phyloP scores from a whole-genome alignment of 805 yeast genomes.

The Myxozyma geophila region DNA sequence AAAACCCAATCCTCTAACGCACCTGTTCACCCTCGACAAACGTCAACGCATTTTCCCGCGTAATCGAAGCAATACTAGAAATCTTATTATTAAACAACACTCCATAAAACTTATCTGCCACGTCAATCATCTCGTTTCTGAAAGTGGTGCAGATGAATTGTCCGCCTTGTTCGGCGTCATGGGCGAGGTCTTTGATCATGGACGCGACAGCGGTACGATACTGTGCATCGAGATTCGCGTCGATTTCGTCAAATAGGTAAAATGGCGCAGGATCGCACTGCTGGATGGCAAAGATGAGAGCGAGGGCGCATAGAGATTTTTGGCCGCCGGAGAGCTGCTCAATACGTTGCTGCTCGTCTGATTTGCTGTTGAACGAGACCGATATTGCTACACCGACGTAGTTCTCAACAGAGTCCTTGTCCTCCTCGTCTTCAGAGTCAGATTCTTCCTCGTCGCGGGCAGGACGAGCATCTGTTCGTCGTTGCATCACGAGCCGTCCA shows the following conservation, averaged over 20 bases:
- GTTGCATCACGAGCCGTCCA: conserved; percentile 73
- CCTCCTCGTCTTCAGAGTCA: conserved; percentile 38
- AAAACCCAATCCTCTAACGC: conserved; percentile 9
- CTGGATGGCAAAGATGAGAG: conserved; percentile 91
- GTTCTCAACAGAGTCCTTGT: conserved; percentile 51
- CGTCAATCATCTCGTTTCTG: conserved; percentile 87
- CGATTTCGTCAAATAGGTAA: conserved; percentile 93
- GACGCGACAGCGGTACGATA: conserved; percentile 86
- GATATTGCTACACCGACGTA: conserved; percentile 82
- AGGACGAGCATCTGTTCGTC: conserved; percentile 41
- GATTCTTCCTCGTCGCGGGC: conserved; percentile 40
- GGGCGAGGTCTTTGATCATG: conserved; percentile 67
- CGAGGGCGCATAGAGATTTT: conserved; percentile 93
- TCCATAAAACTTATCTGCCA: conserved; percentile 85
- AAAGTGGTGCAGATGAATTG: conserved; percentile 97
- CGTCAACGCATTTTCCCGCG: conserved; percentile 72
- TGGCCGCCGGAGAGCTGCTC: conserved; percentile 97
- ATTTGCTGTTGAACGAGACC: conserved; percentile 86
- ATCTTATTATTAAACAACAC: conserved; percentile 83
- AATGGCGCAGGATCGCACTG: conserved; percentile 97
- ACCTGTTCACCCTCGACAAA: conserved; percentile 61
- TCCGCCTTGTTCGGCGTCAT: conserved; percentile 50
- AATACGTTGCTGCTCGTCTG: conserved; percentile 82
- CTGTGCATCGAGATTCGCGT: conserved; percentile 92
- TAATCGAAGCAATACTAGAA: conserved; percentile 74